Conservation (phyloP, 75 land plant genomes). For the Isoetes taiwanensis region DNA sequence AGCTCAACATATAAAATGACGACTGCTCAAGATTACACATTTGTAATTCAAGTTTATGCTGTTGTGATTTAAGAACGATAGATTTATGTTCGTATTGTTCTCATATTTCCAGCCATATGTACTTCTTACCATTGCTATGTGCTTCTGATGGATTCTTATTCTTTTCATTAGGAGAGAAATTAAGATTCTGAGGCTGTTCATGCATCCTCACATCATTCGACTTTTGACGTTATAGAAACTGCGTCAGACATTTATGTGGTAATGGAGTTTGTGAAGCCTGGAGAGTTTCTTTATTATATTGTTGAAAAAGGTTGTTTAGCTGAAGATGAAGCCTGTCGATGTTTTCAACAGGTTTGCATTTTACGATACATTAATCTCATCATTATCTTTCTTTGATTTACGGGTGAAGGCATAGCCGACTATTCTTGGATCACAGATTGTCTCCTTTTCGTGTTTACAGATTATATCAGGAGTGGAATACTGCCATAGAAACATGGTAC, state of each 20-base stretch:
- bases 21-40: too few species aligned
- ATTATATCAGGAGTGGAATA: constrained; percentile 7
- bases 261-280: constrained; percentile 34
- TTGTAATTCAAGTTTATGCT: too few species aligned
- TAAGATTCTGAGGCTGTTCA: constrained; percentile 22
- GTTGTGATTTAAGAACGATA: too few species aligned
- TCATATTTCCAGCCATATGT: too few species aligned
- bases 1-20: too few species aligned
- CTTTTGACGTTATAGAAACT: constrained; percentile 31
- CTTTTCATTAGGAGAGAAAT: constrained; percentile 29
- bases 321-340: constrained; percentile 34
- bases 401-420: neutral
- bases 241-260: constrained; percentile 22
- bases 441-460: neutral
- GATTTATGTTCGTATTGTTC: too few species aligned
- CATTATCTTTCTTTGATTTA: neutral
- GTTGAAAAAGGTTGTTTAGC: constrained; percentile 28
- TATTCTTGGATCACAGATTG: neutral
- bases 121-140: too few species aligned
- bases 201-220: constrained; percentile 34
- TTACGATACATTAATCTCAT: neutral
- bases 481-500: constrained; percentile 5
- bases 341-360: constrained; percentile 40
- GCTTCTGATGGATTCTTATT: too few species aligned
- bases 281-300: constrained; percentile 34